Evolutionary conservation across 148 eudicot species (phyloP).

Genomic region (Gaultheria prostrata): DNA sequence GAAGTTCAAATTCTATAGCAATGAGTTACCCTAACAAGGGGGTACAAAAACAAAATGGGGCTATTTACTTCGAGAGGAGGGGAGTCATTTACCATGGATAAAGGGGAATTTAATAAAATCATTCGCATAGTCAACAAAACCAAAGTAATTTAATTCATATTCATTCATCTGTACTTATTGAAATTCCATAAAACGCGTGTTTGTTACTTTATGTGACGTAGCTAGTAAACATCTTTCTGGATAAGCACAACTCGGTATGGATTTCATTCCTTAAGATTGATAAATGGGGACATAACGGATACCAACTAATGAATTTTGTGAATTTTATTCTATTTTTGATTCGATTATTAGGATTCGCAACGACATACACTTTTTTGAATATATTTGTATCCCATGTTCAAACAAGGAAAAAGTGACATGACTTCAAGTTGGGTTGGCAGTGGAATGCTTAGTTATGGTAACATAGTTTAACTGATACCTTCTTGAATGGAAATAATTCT

Average conservation of each 20-base stretch:
- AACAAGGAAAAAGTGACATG: background rate
- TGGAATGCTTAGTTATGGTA: background rate
- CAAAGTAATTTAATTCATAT: background rate
- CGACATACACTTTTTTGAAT: background rate
- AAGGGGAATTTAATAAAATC: background rate
- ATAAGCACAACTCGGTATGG: background rate
- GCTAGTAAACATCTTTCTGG: background rate
- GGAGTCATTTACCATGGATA: background rate
- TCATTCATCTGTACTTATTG: no score
- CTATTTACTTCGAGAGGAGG: background rate
- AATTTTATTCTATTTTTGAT: background rate
- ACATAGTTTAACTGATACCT: background rate
- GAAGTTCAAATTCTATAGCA: background rate
- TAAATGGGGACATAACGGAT: background rate
- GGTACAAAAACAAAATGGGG: background rate
- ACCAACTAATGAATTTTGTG: background rate
- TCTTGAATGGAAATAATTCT: background rate
- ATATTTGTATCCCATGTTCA: no score
- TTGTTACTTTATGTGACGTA: background rate
- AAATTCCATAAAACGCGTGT: no score
- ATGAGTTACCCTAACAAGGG: background rate
- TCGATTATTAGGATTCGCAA: background rate
- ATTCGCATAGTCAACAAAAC: background rate
- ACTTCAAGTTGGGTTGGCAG: background rate
- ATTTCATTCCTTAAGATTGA: background rate